These are phyloP conservation scores for Mrakia hoshinonis DNA, from an alignment of 768 basidiomycete genomes.

Conservation along the genomic window DNA sequence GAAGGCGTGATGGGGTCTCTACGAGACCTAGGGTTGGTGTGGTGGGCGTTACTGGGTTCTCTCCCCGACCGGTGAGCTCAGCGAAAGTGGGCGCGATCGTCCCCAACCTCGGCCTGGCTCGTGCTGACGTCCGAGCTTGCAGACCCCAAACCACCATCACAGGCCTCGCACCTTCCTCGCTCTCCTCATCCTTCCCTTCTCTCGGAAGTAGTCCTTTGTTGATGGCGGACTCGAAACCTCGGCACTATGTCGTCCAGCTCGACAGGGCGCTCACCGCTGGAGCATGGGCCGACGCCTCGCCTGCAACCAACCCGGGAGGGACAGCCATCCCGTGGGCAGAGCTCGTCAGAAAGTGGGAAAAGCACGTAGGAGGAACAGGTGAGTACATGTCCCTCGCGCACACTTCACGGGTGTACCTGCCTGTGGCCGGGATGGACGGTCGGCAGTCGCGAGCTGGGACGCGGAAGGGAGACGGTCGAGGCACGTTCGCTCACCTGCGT, in stretches of 20 bases:
- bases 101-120: neutral
- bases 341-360: slow-evolving; percentile 75
- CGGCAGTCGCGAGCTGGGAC: too few relatives aligned
- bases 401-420: too few relatives aligned
- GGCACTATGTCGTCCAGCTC: slow-evolving; percentile 9
- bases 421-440: too few relatives aligned
- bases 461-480: neutral
- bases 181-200: neutral
- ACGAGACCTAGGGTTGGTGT: neutral
- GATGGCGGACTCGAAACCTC: slow-evolving; percentile 15
- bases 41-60: neutral
- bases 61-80: neutral
- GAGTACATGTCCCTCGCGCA: too few relatives aligned
- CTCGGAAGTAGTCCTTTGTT: neutral
- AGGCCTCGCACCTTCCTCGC: neutral
- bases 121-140: neutral
- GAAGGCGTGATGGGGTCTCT: neutral
- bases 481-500: neutral
- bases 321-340: slow-evolving; percentile 60
- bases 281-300: slow-evolving; percentile 56
- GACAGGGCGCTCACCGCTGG: slow-evolving; percentile 56
- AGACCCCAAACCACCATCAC: too few relatives aligned
- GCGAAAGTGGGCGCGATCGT: neutral
- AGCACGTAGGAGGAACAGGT: slow-evolving; percentile 51
- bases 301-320: slow-evolving; percentile 56